Conservation (phyloP, 495 filamentous ascomycete species). For the Aspergillus leporis region DNA sequence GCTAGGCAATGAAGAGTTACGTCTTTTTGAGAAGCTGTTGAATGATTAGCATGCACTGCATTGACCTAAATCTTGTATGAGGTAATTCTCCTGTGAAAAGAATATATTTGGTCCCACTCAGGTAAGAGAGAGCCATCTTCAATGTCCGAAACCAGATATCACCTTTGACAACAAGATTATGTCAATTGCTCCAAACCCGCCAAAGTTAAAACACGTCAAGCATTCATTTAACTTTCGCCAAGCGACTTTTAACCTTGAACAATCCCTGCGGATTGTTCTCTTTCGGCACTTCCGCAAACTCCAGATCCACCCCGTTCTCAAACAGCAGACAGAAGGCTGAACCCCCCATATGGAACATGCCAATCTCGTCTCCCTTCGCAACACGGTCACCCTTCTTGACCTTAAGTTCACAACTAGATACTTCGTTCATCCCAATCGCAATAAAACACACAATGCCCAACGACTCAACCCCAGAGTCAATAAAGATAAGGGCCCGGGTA, state of each 20-base stretch:
- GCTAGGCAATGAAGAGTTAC: no score
- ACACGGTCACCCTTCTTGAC: background rate
- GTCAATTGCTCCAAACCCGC: no score
- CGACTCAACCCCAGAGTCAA: background rate
- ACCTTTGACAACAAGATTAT: no score
- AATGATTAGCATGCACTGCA: no score
- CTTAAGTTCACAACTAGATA: constrained; percentile 1
- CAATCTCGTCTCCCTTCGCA: constrained; percentile 7
- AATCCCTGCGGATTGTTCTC: background rate
- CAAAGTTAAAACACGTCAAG: no score
- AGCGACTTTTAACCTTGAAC: constrained; percentile 3
- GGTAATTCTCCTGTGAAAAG: no score
- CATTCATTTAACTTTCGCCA: background rate
- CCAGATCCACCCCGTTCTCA: constrained; percentile 1
- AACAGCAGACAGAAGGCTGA: constrained; percentile 1
- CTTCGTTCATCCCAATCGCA: constrained; percentile 2
- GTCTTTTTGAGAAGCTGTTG: no score
- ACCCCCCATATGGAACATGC: constrained; percentile 4
- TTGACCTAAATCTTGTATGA: no score
- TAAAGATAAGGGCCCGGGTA: constrained; percentile 3
- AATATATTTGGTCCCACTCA: no score
- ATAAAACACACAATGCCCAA: constrained; percentile 1
- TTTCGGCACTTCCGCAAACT: background rate
- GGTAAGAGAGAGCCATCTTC: no score
- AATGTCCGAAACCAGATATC: no score